Evolutionary conservation across 2,329 filamentous ascomycete genomes (phyloP).

Genomic region (Diatrype stigma): DNA sequence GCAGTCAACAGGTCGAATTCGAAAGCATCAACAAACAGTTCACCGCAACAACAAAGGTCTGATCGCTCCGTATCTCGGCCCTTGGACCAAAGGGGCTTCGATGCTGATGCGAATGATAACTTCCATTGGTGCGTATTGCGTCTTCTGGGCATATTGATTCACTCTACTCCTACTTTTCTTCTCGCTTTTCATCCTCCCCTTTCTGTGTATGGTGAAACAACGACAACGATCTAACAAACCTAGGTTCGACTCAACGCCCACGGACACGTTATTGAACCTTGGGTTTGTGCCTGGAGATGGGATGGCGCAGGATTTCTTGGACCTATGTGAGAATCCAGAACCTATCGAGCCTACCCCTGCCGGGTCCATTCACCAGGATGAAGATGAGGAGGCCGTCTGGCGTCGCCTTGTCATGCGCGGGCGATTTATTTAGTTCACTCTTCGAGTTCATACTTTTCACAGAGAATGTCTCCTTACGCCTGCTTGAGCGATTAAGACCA

Average conservation of each 20-base stretch:
- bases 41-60: not conserved
- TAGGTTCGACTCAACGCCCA: slow-evolving; percentile 28
- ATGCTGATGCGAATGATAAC: not conserved
- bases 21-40: not conserved
- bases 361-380: slow-evolving; percentile 21
- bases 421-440: slow-evolving; percentile 20
- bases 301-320: slow-evolving; percentile 29
- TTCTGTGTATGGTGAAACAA: too few species aligned
- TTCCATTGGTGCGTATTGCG: not conserved
- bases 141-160: slow-evolving; percentile 8
- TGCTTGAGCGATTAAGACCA: too few species aligned
- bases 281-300: slow-evolving; percentile 28
- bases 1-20: not conserved
- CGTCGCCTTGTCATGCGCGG: slow-evolving; percentile 29
- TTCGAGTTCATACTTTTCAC: not conserved
- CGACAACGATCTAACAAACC: slow-evolving; percentile 1
- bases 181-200: too few species aligned
- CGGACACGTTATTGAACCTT: slow-evolving; percentile 28
- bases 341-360: slow-evolving; percentile 24
- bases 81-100: not conserved
- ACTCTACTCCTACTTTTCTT: too few species aligned
- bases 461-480: not conserved
- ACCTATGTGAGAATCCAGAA: slow-evolving; percentile 30
- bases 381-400: slow-evolving; percentile 31
- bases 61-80: not conserved